Percentiles rank a stretch among this genome's conserved stretches.
These are phyloP conservation scores for Jacaranda copaia DNA, from an alignment of 257 asterid species.

Conservation along the genomic window DNA sequence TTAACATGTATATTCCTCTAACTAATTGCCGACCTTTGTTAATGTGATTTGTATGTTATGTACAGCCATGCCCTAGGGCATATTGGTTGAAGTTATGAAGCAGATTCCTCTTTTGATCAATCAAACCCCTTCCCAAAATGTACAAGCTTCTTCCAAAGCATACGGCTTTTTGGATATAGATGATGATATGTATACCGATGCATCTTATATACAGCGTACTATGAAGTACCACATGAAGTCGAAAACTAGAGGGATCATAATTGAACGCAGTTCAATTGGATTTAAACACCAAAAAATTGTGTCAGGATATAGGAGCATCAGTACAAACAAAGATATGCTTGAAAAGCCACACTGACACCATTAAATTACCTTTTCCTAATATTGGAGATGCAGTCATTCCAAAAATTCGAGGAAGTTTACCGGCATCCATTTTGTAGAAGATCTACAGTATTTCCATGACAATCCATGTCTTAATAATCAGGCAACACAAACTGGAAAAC, in stretches of 20 bases:
- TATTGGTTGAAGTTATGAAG: no score
- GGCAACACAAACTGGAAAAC: constrained; percentile 27
- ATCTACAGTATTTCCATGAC: constrained; percentile 54
- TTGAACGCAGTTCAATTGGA: constrained; percentile 17
- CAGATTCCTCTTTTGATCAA: no score
- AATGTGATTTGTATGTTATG: no score
- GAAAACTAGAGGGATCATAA: constrained; percentile 11
- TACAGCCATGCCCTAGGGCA: no score
- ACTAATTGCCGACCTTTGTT: no score
- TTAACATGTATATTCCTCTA: no score
- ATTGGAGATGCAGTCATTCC: constrained; percentile 99
- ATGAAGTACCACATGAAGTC: neutral
- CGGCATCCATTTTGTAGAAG: constrained; percentile 66
- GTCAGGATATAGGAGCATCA: neutral
- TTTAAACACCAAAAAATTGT: neutral
- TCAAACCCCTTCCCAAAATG: no score
- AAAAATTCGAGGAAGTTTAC: constrained; percentile 89
- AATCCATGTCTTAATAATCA: constrained; percentile 40
- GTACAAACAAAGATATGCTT: constrained; percentile 15
- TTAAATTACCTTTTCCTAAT: constrained; percentile 84
- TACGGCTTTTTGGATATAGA: no score
- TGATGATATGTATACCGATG: no score
- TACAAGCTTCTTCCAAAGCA: no score
- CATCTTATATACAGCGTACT: neutral
- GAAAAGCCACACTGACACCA: constrained; percentile 33